phyloP scores from a whole-genome alignment of 179 eudicot species.

The Actinidia arguta region DNA sequence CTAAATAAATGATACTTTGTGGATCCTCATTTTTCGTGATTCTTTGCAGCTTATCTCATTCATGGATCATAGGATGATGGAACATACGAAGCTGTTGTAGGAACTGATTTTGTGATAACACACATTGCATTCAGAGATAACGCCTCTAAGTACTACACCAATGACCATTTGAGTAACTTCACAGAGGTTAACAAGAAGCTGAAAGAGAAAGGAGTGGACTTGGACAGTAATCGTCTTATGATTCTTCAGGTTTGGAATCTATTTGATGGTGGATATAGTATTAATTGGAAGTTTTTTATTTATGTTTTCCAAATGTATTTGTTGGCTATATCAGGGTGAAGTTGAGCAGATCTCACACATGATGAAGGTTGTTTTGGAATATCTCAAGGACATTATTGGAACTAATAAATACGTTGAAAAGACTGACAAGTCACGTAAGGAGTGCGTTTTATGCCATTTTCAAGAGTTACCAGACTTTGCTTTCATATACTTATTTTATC shows the following conservation, averaged over 20 bases:
- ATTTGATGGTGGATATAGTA: neutral
- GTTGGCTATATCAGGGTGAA: constrained; percentile 71
- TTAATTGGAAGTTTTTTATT: neutral
- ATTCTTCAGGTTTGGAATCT: constrained; percentile 79
- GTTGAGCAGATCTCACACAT: constrained; percentile 96
- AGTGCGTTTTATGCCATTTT: constrained; percentile 53
- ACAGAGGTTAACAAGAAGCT: constrained; percentile 90
- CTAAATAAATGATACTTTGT: neutral
- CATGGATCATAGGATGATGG: constrained; percentile 71
- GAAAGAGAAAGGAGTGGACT: constrained; percentile 95
- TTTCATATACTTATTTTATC: neutral
- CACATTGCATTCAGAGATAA: constrained; percentile 91
- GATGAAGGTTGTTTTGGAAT: constrained; percentile 98
- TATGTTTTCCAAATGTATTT: constrained; percentile 9
- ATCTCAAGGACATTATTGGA: constrained; percentile 95
- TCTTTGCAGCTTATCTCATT: constrained; percentile 8
- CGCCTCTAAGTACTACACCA: constrained; percentile 88
- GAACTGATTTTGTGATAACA: constrained; percentile 87
- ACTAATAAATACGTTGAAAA: constrained; percentile 93
- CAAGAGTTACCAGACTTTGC: neutral
- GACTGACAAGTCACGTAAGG: constrained; percentile 82
- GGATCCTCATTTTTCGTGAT: neutral
- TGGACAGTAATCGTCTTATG: constrained; percentile 95
- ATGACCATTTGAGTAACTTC: constrained; percentile 75
- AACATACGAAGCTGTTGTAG: constrained; percentile 82